phyloP scores from a whole-genome alignment of 1,139 yeast genomes.

The Candida sanyaensis region DNA sequence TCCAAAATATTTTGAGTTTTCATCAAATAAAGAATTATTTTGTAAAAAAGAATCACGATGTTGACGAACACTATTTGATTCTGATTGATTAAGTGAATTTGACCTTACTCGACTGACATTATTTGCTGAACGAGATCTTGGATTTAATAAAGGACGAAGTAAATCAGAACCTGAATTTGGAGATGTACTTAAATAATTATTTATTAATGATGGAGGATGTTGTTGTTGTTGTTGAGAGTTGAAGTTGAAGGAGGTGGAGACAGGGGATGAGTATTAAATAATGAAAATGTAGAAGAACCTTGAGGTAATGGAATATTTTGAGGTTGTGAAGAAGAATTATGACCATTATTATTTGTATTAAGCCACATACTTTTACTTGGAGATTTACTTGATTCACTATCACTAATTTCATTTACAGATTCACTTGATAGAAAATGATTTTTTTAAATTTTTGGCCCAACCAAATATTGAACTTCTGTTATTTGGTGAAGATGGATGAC shows the following conservation, averaged over 20 bases:
- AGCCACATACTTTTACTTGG: background rate
- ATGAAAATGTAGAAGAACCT: background rate
- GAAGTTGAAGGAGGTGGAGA: background rate
- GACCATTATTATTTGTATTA: background rate
- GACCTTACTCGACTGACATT: conserved; percentile 47
- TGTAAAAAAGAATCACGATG: conserved; percentile 59
- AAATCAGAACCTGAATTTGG: conserved; percentile 29
- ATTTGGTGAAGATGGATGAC: conserved; percentile 44
- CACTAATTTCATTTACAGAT: conserved; percentile 42
- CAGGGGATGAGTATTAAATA: conserved; percentile 4
- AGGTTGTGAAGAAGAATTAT: conserved; percentile 2
- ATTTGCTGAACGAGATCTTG: conserved; percentile 52
- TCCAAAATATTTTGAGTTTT: conserved; percentile 74
- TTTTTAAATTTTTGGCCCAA: conserved; percentile 50
- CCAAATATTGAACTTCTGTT: conserved; percentile 47
- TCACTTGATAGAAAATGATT: conserved; percentile 42
- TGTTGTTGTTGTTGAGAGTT: conserved; percentile 12
- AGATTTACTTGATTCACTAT: conserved; percentile 9
- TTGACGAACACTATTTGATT: conserved; percentile 43
- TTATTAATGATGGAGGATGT: conserved; percentile 13
- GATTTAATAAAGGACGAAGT: conserved; percentile 49
- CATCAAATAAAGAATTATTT: conserved; percentile 44
- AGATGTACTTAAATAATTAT: conserved; percentile 10
- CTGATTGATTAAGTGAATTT: conserved; percentile 36
- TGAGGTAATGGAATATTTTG: conserved; percentile 3